phyloP scores from a whole-genome alignment of 2,329 filamentous ascomycete species.

The Neonectria punicea region DNA sequence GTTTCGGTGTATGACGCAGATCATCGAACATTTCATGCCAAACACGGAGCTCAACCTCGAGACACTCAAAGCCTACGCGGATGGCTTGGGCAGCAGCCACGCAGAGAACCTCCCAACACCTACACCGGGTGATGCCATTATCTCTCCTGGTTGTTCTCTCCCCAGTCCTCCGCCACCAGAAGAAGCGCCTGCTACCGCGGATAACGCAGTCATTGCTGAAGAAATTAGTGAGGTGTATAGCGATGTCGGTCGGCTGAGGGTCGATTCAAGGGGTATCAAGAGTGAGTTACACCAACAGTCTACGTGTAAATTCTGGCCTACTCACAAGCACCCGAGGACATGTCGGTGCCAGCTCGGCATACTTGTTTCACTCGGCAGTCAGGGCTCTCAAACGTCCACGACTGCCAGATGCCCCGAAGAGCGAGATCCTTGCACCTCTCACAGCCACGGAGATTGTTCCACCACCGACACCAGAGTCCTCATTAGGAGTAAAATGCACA shows the following conservation, averaged over 20 bases:
- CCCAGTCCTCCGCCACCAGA: not conserved
- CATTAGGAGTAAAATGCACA: constrained; percentile 12
- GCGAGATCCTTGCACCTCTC: constrained; percentile 19
- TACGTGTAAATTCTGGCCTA: not conserved
- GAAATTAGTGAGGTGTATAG: constrained; percentile 12
- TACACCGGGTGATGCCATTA: not conserved
- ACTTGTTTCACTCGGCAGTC: constrained; percentile 23
- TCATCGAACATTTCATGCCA: constrained; percentile 22
- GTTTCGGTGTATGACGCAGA: constrained; percentile 25
- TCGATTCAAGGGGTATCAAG: constrained; percentile 18
- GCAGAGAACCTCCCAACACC: constrained; percentile 4
- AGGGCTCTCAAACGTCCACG: constrained; percentile 15
- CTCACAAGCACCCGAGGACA: constrained; percentile 3
- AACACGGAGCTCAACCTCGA: constrained; percentile 20
- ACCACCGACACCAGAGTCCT: constrained; percentile 19
- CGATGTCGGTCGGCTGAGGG: constrained; percentile 13
- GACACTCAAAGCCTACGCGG: constrained; percentile 12
- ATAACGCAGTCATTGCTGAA: not conserved
- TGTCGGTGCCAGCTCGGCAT: constrained; percentile 17
- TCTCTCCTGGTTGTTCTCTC: not conserved
- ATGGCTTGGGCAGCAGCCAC: not conserved
- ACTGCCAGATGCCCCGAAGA: constrained; percentile 17
- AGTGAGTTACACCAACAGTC: constrained; percentile 1
- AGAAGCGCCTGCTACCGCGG: not conserved
- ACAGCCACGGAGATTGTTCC: constrained; percentile 18